A percentile compares a stretch with the other conserved stretches of the same genome.
Conservation (phyloP, 1,284 basidiomycete genomes). For the Pisolithus thermaeus region DNA sequence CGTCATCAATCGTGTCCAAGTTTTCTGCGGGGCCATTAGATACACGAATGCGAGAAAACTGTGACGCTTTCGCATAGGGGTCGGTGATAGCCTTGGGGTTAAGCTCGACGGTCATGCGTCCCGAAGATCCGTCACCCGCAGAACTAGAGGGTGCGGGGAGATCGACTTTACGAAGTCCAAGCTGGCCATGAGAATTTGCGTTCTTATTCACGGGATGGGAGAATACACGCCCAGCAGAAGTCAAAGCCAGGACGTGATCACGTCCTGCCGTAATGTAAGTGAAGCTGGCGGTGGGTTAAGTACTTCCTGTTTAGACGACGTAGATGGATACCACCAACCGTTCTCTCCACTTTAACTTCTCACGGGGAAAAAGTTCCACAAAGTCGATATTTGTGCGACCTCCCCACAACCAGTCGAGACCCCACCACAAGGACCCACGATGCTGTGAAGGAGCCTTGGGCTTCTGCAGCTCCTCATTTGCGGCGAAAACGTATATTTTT, state of each 20-base stretch:
- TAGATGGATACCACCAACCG: conserved; percentile 33
- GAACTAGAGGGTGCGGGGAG: conserved; percentile 37
- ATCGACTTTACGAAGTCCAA: conserved; percentile 68
- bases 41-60: conserved; percentile 26
- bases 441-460: conserved; percentile 28
- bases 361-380: conserved; percentile 43
- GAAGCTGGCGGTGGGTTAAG: conserved; percentile 44
- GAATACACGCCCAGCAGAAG: conserved; percentile 77
- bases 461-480: conserved; percentile 43
- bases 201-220: conserved; percentile 70
- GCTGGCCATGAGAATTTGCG: conserved; percentile 85
- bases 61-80: conserved; percentile 42
- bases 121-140: conserved; percentile 17
- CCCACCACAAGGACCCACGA: conserved; percentile 50
- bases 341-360: conserved; percentile 48
- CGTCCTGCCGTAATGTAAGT: conserved; percentile 68
- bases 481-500: conserved; percentile 64
- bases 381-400: conserved; percentile 46
- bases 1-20: conserved; percentile 36
- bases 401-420: conserved; percentile 50
- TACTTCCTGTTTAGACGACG: background rate
- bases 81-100: conserved; percentile 52
- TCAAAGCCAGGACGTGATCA: conserved; percentile 83
- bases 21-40: conserved; percentile 29
- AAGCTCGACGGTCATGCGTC: conserved; percentile 48